Evolutionary conservation across 1,284 basidiomycete genomes (phyloP).

Genomic region (Leccinum insolens): DNA sequence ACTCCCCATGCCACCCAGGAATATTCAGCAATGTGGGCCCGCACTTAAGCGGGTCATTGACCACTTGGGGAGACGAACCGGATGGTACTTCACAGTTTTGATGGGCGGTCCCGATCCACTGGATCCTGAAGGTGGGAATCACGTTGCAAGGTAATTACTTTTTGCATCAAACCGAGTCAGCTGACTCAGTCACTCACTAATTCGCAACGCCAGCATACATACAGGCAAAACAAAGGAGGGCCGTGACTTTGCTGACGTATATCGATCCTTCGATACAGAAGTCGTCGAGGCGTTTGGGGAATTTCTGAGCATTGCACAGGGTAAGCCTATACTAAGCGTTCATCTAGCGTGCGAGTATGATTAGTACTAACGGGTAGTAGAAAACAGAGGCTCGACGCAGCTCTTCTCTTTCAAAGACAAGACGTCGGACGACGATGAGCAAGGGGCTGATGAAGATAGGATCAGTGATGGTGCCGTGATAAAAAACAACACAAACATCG

Average conservation of each 20-base stretch:
- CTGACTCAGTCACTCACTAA: neutral
- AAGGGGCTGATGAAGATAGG: neutral
- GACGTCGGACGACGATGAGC: neutral
- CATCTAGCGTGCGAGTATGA: no score
- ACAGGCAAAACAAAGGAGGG: neutral
- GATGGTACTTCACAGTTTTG: neutral
- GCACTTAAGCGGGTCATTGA: neutral
- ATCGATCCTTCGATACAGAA: neutral
- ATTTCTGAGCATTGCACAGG: slow-evolving; percentile 2
- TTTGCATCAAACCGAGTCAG: neutral
- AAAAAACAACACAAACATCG: neutral
- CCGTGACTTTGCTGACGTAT: neutral
- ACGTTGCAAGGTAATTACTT: neutral
- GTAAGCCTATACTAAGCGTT: no score
- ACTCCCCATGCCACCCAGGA: neutral
- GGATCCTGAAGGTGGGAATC: neutral
- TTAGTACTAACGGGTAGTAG: no score
- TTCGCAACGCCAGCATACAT: neutral
- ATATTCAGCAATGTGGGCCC: neutral
- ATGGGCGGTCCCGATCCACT: neutral
- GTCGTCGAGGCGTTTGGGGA: neutral
- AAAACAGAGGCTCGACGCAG: no score
- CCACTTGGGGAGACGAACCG: neutral
- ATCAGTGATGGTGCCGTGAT: neutral
- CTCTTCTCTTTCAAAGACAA: neutral